phyloP scores from a whole-genome alignment of 768 basidiomycete genomes.

The Hygrophorus russula region DNA sequence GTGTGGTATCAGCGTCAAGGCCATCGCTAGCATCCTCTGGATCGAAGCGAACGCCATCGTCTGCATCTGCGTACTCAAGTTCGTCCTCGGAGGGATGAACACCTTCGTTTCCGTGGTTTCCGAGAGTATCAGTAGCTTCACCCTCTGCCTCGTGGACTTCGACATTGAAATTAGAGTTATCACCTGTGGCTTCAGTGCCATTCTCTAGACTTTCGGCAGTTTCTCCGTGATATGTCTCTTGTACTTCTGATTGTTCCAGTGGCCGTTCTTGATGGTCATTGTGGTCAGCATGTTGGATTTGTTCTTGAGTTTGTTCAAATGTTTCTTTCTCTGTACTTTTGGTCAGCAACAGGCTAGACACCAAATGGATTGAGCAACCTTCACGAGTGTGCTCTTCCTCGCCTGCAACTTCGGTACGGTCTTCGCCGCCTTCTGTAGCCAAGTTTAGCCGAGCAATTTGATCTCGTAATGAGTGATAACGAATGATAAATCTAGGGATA shows the following conservation, averaged over 20 bases:
- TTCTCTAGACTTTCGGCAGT: not conserved
- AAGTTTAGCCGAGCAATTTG: constrained; percentile 28
- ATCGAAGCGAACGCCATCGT: not conserved
- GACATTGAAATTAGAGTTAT: not conserved
- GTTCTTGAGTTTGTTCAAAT: not conserved
- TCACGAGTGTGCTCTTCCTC: constrained; percentile 10
- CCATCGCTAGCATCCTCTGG: constrained; percentile 6
- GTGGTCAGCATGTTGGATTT: not conserved
- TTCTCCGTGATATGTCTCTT: not conserved
- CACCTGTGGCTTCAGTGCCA: not conserved
- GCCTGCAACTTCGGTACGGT: not conserved
- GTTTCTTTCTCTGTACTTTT: too few species aligned
- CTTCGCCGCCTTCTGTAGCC: constrained; percentile 7
- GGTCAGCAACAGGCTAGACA: not conserved
- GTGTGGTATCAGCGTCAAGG: constrained; percentile 8
- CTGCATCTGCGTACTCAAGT: not conserved
- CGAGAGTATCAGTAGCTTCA: not conserved
- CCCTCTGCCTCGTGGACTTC: not conserved
- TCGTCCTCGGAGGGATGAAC: not conserved
- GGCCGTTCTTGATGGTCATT: constrained; percentile 1
- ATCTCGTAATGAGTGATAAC: constrained; percentile 54
- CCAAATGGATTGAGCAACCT: not conserved
- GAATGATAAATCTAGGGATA: constrained; percentile 52
- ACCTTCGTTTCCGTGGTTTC: not conserved
- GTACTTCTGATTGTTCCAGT: not conserved